Base-by-base conservation (phyloP, 1,284 basidiomycete genomes). In the Sporisorium graminicola region DNA sequence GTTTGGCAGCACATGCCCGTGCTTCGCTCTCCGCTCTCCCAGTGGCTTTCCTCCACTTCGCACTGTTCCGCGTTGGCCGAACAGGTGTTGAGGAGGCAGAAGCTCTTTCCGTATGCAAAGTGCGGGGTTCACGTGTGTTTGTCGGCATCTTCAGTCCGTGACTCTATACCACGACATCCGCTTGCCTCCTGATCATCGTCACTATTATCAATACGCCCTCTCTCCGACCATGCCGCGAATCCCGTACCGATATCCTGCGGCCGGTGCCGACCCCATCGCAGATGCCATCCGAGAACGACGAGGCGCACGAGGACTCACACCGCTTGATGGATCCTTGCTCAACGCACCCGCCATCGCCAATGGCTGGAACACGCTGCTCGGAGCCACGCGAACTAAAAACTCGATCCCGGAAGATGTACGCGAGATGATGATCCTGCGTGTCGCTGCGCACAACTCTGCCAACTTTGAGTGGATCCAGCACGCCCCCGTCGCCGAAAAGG, bases 401-500 rank as follows among this genome's bases (percentile, higher is more conserved):
- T 84, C 83, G 54, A 77, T 87, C 31, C 85, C 84, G 0, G 87
- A 84, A 49, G 87, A 87, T 66, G 76, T 87, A 16, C 70, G 87
- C 29, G 87, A 87, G 71, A 78, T 87, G 57, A 86, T 87, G 82
- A 87, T 87, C 65, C 79, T 87, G 4, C 85, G 87, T 16, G 87
- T 87, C 2, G 87, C 87, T 1, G 86, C 85, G 0, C 83, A 86
- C 59, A 87, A 87, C 67, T 78, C 79, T 27, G 87, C 87, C 26
- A 81, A 85, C 22, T 87, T 87, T 62, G 87, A 87, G 68, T 87
- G 87, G 87, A 85, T 87, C 58, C 87, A 85, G 44, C 85, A 86
- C 59, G 85, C 84, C n/a, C 81, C 80, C 52, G 83, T 87, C 50
- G 86, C 83, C 2, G 58, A 65, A n/a, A 78, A 84, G 56, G 86